phyloP scores from a whole-genome alignment of 139 green algal genomes.

The Micromonas pusilla region DNA sequence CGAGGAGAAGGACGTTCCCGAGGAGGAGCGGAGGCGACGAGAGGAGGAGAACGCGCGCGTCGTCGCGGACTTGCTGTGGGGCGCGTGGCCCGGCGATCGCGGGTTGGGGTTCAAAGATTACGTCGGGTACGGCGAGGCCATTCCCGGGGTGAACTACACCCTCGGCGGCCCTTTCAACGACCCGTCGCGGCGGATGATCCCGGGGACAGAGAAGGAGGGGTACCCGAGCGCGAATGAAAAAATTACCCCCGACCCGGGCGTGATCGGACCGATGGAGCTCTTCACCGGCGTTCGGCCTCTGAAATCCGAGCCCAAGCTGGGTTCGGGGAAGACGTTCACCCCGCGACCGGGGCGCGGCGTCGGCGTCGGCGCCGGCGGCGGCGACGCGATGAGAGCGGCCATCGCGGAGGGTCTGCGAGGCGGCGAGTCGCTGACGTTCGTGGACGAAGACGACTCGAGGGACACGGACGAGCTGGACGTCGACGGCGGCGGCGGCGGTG shows the following conservation, averaged over 20 bases:
- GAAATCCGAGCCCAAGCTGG: neutral
- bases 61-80: neutral
- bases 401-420: too few relatives aligned
- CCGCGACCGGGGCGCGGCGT: neutral
- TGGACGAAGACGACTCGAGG: neutral
- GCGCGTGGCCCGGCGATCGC: neutral
- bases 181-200: neutral
- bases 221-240: too few relatives aligned
- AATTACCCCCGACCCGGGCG: neutral
- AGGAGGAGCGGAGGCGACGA: neutral
- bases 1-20: too few relatives aligned
- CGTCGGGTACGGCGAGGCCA: neutral
- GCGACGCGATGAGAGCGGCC: neutral
- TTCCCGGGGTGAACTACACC: neutral
- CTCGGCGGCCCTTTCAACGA: neutral
- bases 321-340: neutral
- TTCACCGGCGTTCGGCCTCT: neutral
- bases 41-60: neutral
- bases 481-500: neutral
- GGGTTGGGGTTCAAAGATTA: too few relatives aligned
- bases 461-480: neutral
- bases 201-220: neutral
- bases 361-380: neutral
- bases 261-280: neutral
- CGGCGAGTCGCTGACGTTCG: neutral